Base-by-base conservation (phyloP, 352 stramenopile genomes). In the Globisporangium parvum region DNA sequence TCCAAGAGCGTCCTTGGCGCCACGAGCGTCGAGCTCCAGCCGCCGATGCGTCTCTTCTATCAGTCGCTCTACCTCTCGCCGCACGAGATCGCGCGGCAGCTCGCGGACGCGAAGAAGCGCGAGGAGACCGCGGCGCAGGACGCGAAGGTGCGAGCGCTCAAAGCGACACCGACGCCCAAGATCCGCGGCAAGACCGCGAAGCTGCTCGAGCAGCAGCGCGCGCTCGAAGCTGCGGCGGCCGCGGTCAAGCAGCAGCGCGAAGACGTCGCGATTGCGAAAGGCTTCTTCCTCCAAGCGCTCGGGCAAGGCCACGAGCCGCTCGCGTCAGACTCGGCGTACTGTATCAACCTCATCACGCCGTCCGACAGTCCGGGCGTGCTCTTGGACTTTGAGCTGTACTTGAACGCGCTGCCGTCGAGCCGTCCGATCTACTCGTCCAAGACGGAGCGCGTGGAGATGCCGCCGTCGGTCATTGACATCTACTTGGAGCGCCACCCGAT, bases 41-140 rank as follows among this genome's bases (percentile, higher is more conserved):
- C 78, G 50, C 82, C 82, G 33, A 75, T 92, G 73, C 71, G 73
- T 28, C 60, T 89, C 37, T 70, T 92, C 44, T 92, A 90, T 56
- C 77, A 87, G 56, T 92, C 80, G 63, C 67, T 92, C 8, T 92
- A 78, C 55, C 59, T 90, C 10, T 89, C 80, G 4, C 79, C 82
- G 5, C 53, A 67, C 6, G 79, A 88, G 42, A 70, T 90, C 28
- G 65, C 62, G 17, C 50, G 65, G 15, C 69, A 79, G 14, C 66
- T 79, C 51, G 77, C 79, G 47, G 65, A 75, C 15, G 54, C 75
- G 54, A 67, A 78, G 48, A 59, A 60, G 45, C 48, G 66, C 31
- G 51, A 53, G 9, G 75, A 90, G 39, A 61, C 69, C 2, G 53
- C 64, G 39, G 55, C 28, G n/a, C 63, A 69, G 8, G 55, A 63